Conservation (phyloP, 768 basidiomycete species). For the Tremella mesenterica region DNA sequence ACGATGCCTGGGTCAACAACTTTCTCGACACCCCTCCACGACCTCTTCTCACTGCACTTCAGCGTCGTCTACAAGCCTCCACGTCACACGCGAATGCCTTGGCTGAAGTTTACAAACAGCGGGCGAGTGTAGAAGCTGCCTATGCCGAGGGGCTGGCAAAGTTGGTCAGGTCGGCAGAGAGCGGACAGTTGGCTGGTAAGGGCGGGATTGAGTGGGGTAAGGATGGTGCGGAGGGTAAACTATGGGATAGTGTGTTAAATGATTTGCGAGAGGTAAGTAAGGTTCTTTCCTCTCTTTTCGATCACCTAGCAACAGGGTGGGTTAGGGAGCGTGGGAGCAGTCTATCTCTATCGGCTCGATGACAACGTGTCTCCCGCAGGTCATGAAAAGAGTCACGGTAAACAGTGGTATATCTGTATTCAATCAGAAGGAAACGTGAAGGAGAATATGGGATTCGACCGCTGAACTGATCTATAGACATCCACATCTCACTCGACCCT, state of each 20-base stretch:
- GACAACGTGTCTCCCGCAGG: too few species aligned
- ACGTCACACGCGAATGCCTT: constrained; percentile 36
- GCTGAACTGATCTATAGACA: constrained; percentile 19
- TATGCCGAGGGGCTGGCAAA: constrained; percentile 42
- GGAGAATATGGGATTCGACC: too few species aligned
- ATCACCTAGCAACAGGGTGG: not conserved
- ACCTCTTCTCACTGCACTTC: constrained; percentile 30
- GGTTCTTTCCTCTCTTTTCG: not conserved
- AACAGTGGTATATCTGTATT: too few species aligned
- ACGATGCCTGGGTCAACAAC: constrained; percentile 36
- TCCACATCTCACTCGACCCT: constrained; percentile 31
- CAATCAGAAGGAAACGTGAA: too few species aligned
- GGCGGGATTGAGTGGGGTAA: constrained; percentile 29
- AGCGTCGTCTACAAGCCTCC: constrained; percentile 26
- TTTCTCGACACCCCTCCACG: constrained; percentile 28
- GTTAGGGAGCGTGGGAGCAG: too few species aligned
- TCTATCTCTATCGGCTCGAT: too few species aligned
- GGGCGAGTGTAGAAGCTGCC: constrained; percentile 37
- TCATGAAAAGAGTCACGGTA: too few species aligned
- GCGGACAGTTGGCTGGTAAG: constrained; percentile 24
- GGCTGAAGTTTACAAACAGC: constrained; percentile 41
- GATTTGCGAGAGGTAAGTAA: constrained; percentile 40
- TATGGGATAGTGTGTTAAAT: constrained; percentile 35
- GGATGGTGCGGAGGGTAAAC: constrained; percentile 23
- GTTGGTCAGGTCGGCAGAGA: constrained; percentile 33